A percentile compares a stretch with the other conserved stretches of the same genome.
Conservation (phyloP, 352 stramenopile species). For the Globisporangium nagaii region DNA sequence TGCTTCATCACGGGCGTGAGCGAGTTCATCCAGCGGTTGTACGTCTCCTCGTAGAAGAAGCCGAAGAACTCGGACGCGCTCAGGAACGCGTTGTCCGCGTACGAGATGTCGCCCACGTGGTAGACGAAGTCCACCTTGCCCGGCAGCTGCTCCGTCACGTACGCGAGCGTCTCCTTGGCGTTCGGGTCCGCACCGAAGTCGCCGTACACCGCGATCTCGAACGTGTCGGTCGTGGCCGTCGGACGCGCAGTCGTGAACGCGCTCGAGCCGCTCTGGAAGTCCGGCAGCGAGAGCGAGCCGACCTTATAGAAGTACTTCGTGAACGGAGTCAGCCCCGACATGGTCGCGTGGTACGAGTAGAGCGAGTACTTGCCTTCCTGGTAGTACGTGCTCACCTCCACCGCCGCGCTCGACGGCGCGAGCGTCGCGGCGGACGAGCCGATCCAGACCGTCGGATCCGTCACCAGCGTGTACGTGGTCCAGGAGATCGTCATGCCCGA, state of each 20-base stretch:
- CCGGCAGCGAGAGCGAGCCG: slow-evolving; percentile 14
- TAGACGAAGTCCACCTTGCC: slow-evolving; percentile 48
- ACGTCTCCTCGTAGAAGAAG: slow-evolving; percentile 86
- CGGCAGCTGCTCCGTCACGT: slow-evolving; percentile 30
- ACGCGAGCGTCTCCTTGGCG: slow-evolving; percentile 23
- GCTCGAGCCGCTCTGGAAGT: slow-evolving; percentile 22
- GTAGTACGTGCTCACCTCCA: slow-evolving; percentile 37
- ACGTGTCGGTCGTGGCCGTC: slow-evolving; percentile 20
- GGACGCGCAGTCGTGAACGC: slow-evolving; percentile 26
- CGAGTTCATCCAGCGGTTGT: slow-evolving; percentile 79
- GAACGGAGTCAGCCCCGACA: slow-evolving; percentile 18
- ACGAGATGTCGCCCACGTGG: slow-evolving; percentile 70
- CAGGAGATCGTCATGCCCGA: slow-evolving; percentile 59
- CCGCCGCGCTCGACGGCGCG: slow-evolving; percentile 8
- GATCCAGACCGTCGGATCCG: slow-evolving; percentile 40
- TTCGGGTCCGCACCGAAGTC: slow-evolving; percentile 40
- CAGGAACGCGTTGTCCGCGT: slow-evolving; percentile 23
- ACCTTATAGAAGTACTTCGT: slow-evolving; percentile 51
- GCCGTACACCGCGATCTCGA: slow-evolving; percentile 48
- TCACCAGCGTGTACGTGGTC: slow-evolving; percentile 36
- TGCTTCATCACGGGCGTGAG: slow-evolving; percentile 37
- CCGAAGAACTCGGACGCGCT: slow-evolving; percentile 17
- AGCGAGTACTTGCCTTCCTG: slow-evolving; percentile 36
- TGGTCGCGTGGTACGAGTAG: slow-evolving; percentile 30
- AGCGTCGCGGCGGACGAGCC: slow-evolving; percentile 21